Evolutionary conservation across 768 basidiomycete genomes (phyloP), one percentile per base, ranked within the genome.

Genomic region (Pisolithus microcarpus): DNA sequence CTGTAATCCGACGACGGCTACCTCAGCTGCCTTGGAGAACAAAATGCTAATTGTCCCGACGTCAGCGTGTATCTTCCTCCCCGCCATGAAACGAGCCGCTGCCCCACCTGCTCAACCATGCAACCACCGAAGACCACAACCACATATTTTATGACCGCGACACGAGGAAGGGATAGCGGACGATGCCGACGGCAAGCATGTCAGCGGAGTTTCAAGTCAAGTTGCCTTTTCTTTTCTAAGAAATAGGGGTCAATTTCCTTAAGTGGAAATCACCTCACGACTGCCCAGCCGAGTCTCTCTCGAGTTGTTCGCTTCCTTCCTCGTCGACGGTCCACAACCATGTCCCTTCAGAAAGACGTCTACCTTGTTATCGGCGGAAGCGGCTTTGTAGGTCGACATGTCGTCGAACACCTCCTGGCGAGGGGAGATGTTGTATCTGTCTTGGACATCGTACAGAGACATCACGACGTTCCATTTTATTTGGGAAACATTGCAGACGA

Each of bases 301-400:
- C 26, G 13, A 15, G 11, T 34, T 34, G 4, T 5, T 34, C 13
- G 11, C 10, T 15, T 34, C 11, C 34, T 5, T 13, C 11, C 34
- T 31, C 9, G 3, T 31, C 30, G 30, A 31, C 30, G 10, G 9
- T 31, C 9, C 30, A 34, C 34, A 34, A 34, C 13, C 34, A 34
- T 34, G 34, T 34, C 34, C 34, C 13, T 15, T 34, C 57, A 50
- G 47, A 76, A 71, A 57, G 90, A 95, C 56, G 73, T 81, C 2
- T 97, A 90, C 70, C 72, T 95, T 50, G 92, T 99, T 61, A 86
- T 97, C 62, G 95, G 95, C 21, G 94, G 94, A 51, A 91, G 89
- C 60, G 91, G 92, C 21, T 94, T 95, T 67, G 73, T 95, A 21
- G 92, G 95, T 42, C 75, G 91, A 52, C 87, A 92, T 62, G 90